These are phyloP conservation scores for Endotrypanum monterogeii DNA, from an alignment of 208 protist species.

Conservation along the genomic window DNA sequence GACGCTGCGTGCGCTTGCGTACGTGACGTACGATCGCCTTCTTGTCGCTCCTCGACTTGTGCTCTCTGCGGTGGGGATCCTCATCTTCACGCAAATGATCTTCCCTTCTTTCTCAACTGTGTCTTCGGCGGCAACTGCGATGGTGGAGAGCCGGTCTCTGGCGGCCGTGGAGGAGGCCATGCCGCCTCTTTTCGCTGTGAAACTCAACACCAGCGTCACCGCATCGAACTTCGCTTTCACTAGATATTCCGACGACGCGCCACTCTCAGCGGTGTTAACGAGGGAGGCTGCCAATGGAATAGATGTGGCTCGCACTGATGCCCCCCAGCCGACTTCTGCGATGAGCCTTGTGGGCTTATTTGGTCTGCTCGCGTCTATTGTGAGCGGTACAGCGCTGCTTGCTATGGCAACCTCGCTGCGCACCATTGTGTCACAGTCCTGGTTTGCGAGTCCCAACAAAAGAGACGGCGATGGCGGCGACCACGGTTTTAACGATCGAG, in stretches of 20 bases:
- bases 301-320: background rate
- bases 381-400: constrained; percentile 22
- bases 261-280: background rate
- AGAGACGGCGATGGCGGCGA: background rate
- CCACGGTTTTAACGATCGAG: background rate
- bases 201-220: background rate
- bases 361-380: constrained; percentile 18
- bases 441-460: constrained; percentile 3
- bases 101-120: constrained; percentile 21
- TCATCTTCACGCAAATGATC: constrained; percentile 36
- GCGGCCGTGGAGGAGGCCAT: background rate
- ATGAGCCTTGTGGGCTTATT: constrained; percentile 18
- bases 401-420: constrained; percentile 26
- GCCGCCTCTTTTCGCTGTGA: background rate
- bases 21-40: constrained; percentile 26
- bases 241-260: constrained; percentile 2
- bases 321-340: constrained; percentile 3
- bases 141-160: background rate
- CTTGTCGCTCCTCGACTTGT: constrained; percentile 28
- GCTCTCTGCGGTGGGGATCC: constrained; percentile 30
- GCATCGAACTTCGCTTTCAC: constrained; percentile 12
- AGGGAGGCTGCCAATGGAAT: background rate
- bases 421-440: constrained; percentile 18
- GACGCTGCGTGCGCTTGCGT: constrained; percentile 32
- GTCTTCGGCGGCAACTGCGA: background rate